Evolutionary conservation across 2,329 filamentous ascomycete genomes (phyloP), one percentile per base, ranked within the genome.

Genomic region (Epichloe sp.): DNA sequence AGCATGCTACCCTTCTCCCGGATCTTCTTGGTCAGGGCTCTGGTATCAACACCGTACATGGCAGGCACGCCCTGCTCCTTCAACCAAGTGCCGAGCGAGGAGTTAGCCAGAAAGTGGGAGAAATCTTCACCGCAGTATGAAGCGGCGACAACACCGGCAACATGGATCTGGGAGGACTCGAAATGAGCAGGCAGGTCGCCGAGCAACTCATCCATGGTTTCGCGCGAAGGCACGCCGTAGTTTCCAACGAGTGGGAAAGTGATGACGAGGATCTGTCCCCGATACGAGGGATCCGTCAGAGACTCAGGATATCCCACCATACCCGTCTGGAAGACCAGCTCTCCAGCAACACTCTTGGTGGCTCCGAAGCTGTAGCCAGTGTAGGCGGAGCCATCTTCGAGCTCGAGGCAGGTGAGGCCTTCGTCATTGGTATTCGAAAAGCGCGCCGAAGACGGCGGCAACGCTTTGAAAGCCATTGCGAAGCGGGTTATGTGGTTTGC

Each of bases 251-350:
- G 77, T 53, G 91, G 93, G 68, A 95, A 96, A 50, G 91, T 98
- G 63, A 97, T 83, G 69, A 97, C 90, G 60, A 98, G 79, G 61
- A 98, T 95, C 73, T 98, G 91, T 55, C 87, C 87, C 47, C 86
- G 84, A 71, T 93, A 91, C 47, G 87, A 91, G 58, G 87, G 87
- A 65, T 93, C 87, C 54, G 87, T 91, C 61, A 93, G 78, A 46
- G 85, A 94, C 76, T 98, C 93, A 42, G 93, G 90, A 68, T 98
- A 98, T 64, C 93, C 93, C 61, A 97, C 93, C 90, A 97, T 95
- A 70, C 93, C 93, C 53, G 93, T 98, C 78, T 97, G 91, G 75
- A 98, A 98, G 71, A 98, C 93, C 67, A 98, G 78, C 77, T 98
- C 93, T 68, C 93, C 93, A 58, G 91, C 86, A 63, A 94, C 82